These are phyloP conservation scores for Mycena latifolia DNA, from an alignment of 768 basidiomycete species.

Conservation along the genomic window DNA sequence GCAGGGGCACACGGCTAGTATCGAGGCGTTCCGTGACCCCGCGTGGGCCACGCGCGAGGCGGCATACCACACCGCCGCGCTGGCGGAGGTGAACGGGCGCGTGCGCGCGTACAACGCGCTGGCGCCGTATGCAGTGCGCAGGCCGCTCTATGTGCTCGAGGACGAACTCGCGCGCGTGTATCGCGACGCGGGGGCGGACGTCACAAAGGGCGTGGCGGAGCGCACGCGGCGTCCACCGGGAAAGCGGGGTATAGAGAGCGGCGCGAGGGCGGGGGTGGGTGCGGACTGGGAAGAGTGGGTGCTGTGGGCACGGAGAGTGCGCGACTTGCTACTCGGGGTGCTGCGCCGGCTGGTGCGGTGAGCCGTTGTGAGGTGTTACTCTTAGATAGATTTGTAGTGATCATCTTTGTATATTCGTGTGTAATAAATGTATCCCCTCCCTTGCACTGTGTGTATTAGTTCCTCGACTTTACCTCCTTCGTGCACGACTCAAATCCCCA, in stretches of 20 bases:
- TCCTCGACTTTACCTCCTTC: no score
- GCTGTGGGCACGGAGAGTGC: constrained; percentile 14
- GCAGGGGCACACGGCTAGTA: no score
- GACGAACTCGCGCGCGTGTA: constrained; percentile 71
- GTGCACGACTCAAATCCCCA: no score
- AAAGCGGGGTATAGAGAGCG: neutral
- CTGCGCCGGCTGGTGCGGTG: constrained; percentile 13
- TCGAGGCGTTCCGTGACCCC: constrained; percentile 62
- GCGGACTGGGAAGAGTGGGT: constrained; percentile 13
- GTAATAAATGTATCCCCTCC: no score
- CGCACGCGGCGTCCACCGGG: constrained; percentile 23
- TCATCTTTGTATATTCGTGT: neutral
- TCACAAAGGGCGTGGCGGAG: constrained; percentile 55
- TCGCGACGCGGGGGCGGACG: constrained; percentile 63
- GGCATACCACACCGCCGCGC: constrained; percentile 74
- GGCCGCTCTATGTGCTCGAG: constrained; percentile 67
- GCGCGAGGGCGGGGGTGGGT: neutral
- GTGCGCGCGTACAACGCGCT: constrained; percentile 85
- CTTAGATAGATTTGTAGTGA: neutral
- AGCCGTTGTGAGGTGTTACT: neutral
- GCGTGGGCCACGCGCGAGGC: constrained; percentile 80
- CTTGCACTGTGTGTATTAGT: no score
- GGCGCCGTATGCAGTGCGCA: constrained; percentile 83
- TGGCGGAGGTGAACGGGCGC: constrained; percentile 79
- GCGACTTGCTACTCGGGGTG: neutral